A percentile compares a stretch with the other conserved stretches of the same genome.
These are phyloP conservation scores for Aspergillus oerlinghausenensis DNA, from an alignment of 2,329 filamentous ascomycete genomes.

Conservation along the genomic window DNA sequence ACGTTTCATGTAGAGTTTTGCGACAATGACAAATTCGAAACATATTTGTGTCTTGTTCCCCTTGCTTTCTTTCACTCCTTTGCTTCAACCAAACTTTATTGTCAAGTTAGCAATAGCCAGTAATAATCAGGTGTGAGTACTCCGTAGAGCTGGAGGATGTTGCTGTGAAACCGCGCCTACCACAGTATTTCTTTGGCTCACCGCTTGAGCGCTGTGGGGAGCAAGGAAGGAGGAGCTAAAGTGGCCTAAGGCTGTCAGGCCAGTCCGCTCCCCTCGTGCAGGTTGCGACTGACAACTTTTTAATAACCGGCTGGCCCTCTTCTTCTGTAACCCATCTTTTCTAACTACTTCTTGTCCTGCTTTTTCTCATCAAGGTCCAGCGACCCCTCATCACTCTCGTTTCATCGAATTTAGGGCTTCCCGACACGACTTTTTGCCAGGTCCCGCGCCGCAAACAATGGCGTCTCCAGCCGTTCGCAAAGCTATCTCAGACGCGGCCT, in stretches of 20 bases:
- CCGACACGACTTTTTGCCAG: slow-evolving; percentile 3
- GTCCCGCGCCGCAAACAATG: slow-evolving; percentile 31
- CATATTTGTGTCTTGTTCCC: background rate
- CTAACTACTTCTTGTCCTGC: slow-evolving; percentile 1
- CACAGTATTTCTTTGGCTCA: slow-evolving; percentile 6
- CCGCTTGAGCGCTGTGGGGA: slow-evolving; percentile 13
- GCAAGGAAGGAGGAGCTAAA: slow-evolving; percentile 1
- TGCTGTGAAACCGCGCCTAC: background rate
- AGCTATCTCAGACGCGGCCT: slow-evolving; percentile 45
- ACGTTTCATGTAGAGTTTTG: background rate
- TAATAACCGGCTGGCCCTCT: slow-evolving; percentile 6
- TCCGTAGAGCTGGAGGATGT: too few species aligned
- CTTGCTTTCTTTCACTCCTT: background rate
- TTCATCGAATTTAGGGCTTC: background rate
- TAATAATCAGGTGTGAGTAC: background rate
- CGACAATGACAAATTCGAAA: background rate
- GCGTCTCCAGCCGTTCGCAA: slow-evolving; percentile 40
- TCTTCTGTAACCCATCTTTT: slow-evolving; percentile 8
- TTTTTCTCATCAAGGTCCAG: background rate
- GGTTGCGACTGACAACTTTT: slow-evolving; percentile 1
- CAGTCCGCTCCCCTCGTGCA: background rate
- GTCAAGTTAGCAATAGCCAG: background rate
- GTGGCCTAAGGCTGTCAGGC: background rate
- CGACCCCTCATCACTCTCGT: slow-evolving; percentile 1
- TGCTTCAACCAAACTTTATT: background rate